Conservation (phyloP, 495 filamentous ascomycete species). For the Lasiosphaeriaceae sp. region DNA sequence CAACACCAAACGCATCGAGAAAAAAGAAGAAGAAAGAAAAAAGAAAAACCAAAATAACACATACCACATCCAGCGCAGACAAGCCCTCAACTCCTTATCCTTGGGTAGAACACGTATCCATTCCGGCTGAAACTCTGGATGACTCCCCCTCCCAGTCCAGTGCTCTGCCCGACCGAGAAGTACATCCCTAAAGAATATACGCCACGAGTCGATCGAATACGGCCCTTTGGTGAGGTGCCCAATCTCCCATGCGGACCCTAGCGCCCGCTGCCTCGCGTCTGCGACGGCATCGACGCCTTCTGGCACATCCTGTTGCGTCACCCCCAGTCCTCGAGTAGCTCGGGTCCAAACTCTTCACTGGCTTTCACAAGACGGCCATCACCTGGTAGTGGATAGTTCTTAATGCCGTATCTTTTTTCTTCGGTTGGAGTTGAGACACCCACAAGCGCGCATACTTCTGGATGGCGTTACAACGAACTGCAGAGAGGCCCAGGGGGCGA, state of each 20-base stretch:
- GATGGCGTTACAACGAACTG: slow-evolving; percentile 50
- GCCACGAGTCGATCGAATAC: slow-evolving; percentile 89
- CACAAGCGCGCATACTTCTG: slow-evolving; percentile 65
- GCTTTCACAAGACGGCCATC: slow-evolving; percentile 54
- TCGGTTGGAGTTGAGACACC: slow-evolving; percentile 60
- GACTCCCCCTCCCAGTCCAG: slow-evolving; percentile 52
- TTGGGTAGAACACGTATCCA: slow-evolving; percentile 82
- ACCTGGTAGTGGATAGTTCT: slow-evolving; percentile 59
- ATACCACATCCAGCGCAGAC: slow-evolving; percentile 86
- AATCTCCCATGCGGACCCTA: slow-evolving; percentile 69
- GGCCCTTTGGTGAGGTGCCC: slow-evolving; percentile 82
- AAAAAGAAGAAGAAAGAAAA: background rate
- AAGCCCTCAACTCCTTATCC: slow-evolving; percentile 88
- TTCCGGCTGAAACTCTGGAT: slow-evolving; percentile 56
- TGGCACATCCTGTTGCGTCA: background rate
- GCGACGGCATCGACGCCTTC: slow-evolving; percentile 6
- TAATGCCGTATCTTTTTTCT: slow-evolving; percentile 58
- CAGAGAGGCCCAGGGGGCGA: slow-evolving; percentile 65
- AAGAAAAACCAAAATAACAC: background rate
- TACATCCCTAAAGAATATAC: slow-evolving; percentile 86
- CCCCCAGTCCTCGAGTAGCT: slow-evolving; percentile 15
- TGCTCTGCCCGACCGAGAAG: slow-evolving; percentile 58
- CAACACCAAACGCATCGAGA: background rate
- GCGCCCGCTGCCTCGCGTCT: slow-evolving; percentile 34
- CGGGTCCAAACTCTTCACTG: slow-evolving; percentile 39